Evolutionary conservation across 2,329 filamentous ascomycete genomes (phyloP).

Genomic region (Aspergillus pseudoglaucus): DNA sequence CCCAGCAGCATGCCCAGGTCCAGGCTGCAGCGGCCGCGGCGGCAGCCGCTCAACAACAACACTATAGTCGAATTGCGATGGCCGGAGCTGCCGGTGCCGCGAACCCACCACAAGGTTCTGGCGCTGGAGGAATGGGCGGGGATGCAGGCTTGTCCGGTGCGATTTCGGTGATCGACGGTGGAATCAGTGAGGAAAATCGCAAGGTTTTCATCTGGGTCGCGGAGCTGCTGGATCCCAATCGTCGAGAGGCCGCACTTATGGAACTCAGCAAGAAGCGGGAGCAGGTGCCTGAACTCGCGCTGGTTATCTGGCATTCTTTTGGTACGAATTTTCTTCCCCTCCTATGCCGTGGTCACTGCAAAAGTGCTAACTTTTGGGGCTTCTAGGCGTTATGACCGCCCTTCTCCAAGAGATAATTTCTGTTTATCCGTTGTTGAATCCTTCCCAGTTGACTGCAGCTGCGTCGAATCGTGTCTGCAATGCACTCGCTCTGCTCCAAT

Average conservation of each 20-base stretch:
- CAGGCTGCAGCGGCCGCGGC: slow-evolving; percentile 41
- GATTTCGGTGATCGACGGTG: slow-evolving; percentile 51
- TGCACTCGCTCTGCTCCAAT: slow-evolving; percentile 88
- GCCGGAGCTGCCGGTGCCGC: slow-evolving; percentile 51
- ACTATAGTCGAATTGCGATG: slow-evolving; percentile 67
- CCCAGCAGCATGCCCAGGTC: slow-evolving; percentile 49
- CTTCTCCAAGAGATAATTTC: slow-evolving; percentile 97
- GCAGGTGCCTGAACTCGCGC: slow-evolving; percentile 89
- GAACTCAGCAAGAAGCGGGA: slow-evolving; percentile 98
- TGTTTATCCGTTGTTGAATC: slow-evolving; percentile 93
- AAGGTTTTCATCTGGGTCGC: slow-evolving; percentile 90
- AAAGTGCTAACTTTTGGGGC: slow-evolving; percentile 17
- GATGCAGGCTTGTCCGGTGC: slow-evolving; percentile 25
- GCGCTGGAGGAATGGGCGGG: slow-evolving; percentile 44
- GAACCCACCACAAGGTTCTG: slow-evolving; percentile 29
- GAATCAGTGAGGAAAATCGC: slow-evolving; percentile 80
- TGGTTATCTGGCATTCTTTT: slow-evolving; percentile 98
- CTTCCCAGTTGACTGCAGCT: slow-evolving; percentile 93
- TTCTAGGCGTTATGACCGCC: slow-evolving; percentile 89
- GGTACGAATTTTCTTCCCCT: slow-evolving; percentile 51
- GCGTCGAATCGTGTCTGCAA: slow-evolving; percentile 97
- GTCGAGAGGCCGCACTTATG: slow-evolving; percentile 81
- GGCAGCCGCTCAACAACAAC: slow-evolving; percentile 42
- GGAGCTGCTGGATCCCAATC: slow-evolving; percentile 78
- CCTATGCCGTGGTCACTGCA: background rate